A percentile compares a stretch with the other conserved stretches of the same genome.
phyloP scores from a whole-genome alignment of 805 yeast species.

The Ogataea sp. region DNA sequence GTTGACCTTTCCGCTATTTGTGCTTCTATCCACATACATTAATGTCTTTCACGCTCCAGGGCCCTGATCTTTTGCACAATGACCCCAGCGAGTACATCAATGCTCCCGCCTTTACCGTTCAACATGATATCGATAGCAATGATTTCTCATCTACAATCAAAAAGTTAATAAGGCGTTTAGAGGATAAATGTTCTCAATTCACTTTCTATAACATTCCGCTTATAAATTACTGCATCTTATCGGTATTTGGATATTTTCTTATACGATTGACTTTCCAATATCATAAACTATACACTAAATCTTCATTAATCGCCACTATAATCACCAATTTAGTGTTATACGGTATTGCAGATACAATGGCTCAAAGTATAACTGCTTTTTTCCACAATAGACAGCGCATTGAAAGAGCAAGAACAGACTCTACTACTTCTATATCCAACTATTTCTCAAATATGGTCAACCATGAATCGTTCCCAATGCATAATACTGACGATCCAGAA shows the following conservation, averaged over 20 bases:
- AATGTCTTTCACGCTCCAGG: neutral
- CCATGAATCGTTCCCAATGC: constrained; percentile 1
- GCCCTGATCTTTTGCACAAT: neutral
- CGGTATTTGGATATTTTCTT: constrained; percentile 40
- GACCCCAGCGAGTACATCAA: neutral
- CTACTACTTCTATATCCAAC: neutral
- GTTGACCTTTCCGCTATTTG: too few species aligned
- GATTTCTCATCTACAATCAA: neutral
- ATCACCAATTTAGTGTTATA: constrained; percentile 73
- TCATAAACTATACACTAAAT: constrained; percentile 50
- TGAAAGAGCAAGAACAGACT: neutral
- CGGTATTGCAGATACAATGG: constrained; percentile 88
- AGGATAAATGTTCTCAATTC: constrained; percentile 8
- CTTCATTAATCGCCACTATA: constrained; percentile 70
- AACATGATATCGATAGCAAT: neutral
- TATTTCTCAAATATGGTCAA: constrained; percentile 6
- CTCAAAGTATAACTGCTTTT: constrained; percentile 55
- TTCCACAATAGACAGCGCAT: constrained; percentile 2
- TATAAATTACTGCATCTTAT: constrained; percentile 45
- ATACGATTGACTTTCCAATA: constrained; percentile 49
- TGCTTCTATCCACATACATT: neutral
- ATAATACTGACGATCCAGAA: constrained; percentile 9
- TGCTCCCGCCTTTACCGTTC: neutral
- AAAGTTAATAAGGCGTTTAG: neutral
- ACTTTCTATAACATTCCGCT: constrained; percentile 42